Conservation (phyloP, 2,329 filamentous ascomycete species). For the Penicillium nordicum region DNA sequence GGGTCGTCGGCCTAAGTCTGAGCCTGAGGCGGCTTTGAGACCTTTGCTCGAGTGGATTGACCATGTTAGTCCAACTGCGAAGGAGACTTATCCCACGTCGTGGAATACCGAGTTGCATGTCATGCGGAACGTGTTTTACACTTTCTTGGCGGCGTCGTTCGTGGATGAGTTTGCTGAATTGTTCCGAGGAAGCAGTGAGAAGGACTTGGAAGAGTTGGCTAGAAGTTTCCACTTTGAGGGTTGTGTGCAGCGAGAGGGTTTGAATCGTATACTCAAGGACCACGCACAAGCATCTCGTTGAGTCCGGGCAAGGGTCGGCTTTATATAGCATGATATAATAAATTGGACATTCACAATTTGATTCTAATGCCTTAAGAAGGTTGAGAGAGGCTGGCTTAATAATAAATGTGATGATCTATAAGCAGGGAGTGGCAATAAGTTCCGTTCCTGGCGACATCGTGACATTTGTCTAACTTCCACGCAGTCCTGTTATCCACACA, state of each 20-base stretch:
- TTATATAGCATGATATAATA: neutral
- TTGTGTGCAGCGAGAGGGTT: constrained; percentile 50
- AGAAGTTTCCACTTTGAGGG: constrained; percentile 54
- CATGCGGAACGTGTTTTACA: constrained; percentile 45
- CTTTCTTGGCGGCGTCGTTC: constrained; percentile 51
- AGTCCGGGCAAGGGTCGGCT: neutral
- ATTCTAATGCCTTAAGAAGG: neutral
- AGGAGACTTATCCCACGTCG: constrained; percentile 45
- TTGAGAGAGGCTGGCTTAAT: neutral
- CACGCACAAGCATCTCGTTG: constrained; percentile 34
- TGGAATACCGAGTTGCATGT: constrained; percentile 54
- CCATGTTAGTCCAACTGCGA: constrained; percentile 42
- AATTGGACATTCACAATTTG: neutral
- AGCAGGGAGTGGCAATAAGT: constrained; percentile 2
- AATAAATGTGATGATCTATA: neutral
- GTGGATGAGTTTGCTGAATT: constrained; percentile 55
- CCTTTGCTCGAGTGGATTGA: constrained; percentile 48
- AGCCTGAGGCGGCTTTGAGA: constrained; percentile 45
- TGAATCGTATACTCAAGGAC: constrained; percentile 51
- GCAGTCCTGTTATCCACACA: constrained; percentile 15
- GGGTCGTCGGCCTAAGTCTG: constrained; percentile 44
- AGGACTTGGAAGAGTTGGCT: constrained; percentile 55
- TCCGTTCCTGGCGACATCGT: neutral
- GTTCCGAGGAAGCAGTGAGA: constrained; percentile 50
- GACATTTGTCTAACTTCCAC: neutral